phyloP scores from a whole-genome alignment of 257 asterid genomes.

The Sherardia arvensis region DNA sequence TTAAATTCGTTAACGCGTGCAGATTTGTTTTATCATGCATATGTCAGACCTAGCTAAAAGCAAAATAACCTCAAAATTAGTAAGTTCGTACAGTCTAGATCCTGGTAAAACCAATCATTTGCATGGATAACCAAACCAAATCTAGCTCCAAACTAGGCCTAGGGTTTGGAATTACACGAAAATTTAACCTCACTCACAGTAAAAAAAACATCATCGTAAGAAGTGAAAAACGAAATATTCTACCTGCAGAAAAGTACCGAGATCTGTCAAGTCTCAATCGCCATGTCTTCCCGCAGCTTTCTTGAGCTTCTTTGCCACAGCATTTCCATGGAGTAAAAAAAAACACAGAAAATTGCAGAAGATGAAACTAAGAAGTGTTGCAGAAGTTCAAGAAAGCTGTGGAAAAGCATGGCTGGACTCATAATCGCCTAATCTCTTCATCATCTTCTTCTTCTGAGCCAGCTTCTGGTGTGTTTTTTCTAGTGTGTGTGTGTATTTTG shows the following conservation, averaged over 20 bases:
- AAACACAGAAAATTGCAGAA: background rate
- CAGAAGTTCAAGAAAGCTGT: slow-evolving; percentile 96
- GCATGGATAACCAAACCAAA: background rate
- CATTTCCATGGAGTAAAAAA: background rate
- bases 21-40: background rate
- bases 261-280: background rate
- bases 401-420: slow-evolving; percentile 55
- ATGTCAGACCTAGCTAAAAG: background rate
- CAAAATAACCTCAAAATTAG: background rate
- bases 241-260: too few relatives aligned
- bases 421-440: too few relatives aligned
- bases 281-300: slow-evolving; percentile 23
- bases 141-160: background rate
- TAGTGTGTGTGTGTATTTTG: background rate
- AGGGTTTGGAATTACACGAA: background rate
- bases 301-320: slow-evolving; percentile 18
- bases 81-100: background rate
- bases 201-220: too few relatives aligned
- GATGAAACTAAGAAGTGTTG: background rate
- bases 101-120: background rate
- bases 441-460: background rate
- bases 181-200: background rate
- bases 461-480: too few relatives aligned
- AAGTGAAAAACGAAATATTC: too few relatives aligned
- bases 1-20: background rate